phyloP scores from a whole-genome alignment of 1,284 basidiomycete species.

The Ganoderma boninense region DNA sequence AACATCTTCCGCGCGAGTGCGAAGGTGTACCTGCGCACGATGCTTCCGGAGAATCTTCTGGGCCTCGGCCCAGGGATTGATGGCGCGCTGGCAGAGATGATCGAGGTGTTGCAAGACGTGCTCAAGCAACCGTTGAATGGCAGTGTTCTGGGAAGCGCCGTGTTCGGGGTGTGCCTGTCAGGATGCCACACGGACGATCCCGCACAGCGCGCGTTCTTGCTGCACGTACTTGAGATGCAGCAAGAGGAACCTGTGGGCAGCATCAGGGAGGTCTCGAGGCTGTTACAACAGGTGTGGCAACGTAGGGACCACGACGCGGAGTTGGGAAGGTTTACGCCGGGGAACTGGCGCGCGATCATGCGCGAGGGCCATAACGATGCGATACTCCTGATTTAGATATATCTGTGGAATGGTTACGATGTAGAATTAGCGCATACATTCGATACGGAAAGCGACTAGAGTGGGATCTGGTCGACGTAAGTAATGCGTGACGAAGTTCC shows the following conservation, averaged over 20 bases:
- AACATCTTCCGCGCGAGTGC: slow-evolving; percentile 81
- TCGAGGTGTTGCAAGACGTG: slow-evolving; percentile 57
- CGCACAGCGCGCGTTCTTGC: slow-evolving; percentile 54
- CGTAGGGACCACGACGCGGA: slow-evolving; percentile 41
- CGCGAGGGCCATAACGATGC: slow-evolving; percentile 47
- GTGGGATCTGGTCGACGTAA: too few species aligned
- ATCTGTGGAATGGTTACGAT: too few species aligned
- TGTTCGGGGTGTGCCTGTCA: slow-evolving; percentile 78
- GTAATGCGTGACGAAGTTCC: too few species aligned
- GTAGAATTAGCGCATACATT: too few species aligned
- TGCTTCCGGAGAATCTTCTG: slow-evolving; percentile 67
- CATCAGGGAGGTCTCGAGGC: slow-evolving; percentile 58
- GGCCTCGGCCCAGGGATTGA: slow-evolving; percentile 67
- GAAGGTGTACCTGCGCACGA: slow-evolving; percentile 73
- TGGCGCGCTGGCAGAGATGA: slow-evolving; percentile 60
- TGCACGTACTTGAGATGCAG: slow-evolving; percentile 57
- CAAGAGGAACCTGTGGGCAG: slow-evolving; percentile 66
- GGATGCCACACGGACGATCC: slow-evolving; percentile 70
- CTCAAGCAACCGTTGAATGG: slow-evolving; percentile 51
- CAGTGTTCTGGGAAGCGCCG: slow-evolving; percentile 76
- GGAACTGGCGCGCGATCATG: slow-evolving; percentile 71
- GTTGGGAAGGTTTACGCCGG: slow-evolving; percentile 42
- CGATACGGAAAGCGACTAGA: too few species aligned
- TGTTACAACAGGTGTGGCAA: slow-evolving; percentile 72
- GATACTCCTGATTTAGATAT: slow-evolving; percentile 66